Evolutionary conservation across 2,329 filamentous ascomycete species (phyloP).

Genomic region (Neospermospora avenae): DNA sequence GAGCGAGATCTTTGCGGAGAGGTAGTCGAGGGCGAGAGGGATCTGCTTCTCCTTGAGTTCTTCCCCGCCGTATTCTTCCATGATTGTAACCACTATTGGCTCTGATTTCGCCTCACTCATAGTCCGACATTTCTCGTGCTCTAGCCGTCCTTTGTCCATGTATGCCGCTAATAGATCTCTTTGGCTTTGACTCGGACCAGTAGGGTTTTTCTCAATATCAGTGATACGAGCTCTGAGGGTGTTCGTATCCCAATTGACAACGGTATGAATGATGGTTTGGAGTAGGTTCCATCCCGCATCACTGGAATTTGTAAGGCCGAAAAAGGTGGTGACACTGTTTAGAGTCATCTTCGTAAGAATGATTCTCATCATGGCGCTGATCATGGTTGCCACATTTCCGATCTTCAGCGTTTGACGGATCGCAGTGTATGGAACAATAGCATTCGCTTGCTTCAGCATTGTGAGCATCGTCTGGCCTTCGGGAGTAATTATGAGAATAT

Average conservation of each 20-base stretch:
- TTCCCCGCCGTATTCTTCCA: slow-evolving; percentile 41
- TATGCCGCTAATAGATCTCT: slow-evolving; percentile 59
- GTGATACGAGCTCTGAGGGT: slow-evolving; percentile 65
- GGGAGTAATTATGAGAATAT: slow-evolving; percentile 68
- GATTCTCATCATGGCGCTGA: slow-evolving; percentile 68
- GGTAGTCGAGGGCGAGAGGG: slow-evolving; percentile 63
- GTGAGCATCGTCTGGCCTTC: slow-evolving; percentile 73
- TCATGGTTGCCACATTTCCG: slow-evolving; percentile 79
- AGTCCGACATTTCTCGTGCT: slow-evolving; percentile 55
- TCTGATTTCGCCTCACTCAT: slow-evolving; percentile 31
- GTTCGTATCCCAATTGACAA: slow-evolving; percentile 68
- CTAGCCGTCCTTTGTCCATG: slow-evolving; percentile 47
- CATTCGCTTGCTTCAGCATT: slow-evolving; percentile 67
- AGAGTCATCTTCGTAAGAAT: slow-evolving; percentile 76
- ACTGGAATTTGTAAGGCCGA: slow-evolving; percentile 66
- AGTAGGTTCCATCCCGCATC: slow-evolving; percentile 80
- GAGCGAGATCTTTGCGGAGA: slow-evolving; percentile 66
- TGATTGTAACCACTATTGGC: slow-evolving; percentile 66
- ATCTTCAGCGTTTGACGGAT: slow-evolving; percentile 71
- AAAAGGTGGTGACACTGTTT: slow-evolving; percentile 72
- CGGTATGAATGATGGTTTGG: slow-evolving; percentile 68
- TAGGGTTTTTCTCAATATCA: slow-evolving; percentile 61
- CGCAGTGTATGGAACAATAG: slow-evolving; percentile 67
- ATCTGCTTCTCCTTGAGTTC: slow-evolving; percentile 60
- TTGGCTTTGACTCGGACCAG: slow-evolving; percentile 57